These are phyloP conservation scores for Penicillium samsonianum DNA, from an alignment of 495 filamentous ascomycete species.

Conservation along the genomic window DNA sequence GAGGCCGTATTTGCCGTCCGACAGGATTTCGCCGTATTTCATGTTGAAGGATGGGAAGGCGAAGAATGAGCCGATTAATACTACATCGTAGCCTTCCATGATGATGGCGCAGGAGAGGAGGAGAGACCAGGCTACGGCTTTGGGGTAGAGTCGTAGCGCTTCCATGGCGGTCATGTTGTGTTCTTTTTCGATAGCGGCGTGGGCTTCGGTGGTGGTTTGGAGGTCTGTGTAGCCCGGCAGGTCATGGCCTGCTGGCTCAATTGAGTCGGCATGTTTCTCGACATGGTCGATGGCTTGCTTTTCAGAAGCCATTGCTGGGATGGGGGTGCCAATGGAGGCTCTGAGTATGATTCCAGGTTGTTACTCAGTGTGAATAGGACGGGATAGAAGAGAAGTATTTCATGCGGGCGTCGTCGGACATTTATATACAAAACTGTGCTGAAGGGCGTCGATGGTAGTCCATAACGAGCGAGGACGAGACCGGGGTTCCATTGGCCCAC, in stretches of 20 bases:
- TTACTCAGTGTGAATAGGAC: background rate
- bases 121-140: constrained; percentile 53
- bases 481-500: constrained; percentile 7
- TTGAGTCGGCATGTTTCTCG: constrained; percentile 5
- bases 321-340: background rate
- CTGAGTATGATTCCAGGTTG: background rate
- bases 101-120: constrained; percentile 50
- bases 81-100: constrained; percentile 58
- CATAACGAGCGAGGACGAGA: background rate
- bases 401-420: background rate
- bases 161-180: constrained; percentile 43
- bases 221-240: background rate
- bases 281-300: constrained; percentile 9
- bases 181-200: constrained; percentile 24
- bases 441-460: background rate
- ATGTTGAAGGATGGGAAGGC: constrained; percentile 55
- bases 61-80: constrained; percentile 47
- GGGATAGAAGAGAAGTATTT: background rate
- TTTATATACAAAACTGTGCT: background rate
- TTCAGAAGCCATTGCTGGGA: constrained; percentile 5
- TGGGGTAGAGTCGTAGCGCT: constrained; percentile 51
- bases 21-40: constrained; percentile 60
- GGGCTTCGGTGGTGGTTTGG: constrained; percentile 27
- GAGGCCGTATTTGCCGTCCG: constrained; percentile 49
- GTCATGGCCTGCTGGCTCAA: background rate